These are phyloP conservation scores for Termitomyces sp. DNA, from an alignment of 768 basidiomycete species.

Conservation along the genomic window DNA sequence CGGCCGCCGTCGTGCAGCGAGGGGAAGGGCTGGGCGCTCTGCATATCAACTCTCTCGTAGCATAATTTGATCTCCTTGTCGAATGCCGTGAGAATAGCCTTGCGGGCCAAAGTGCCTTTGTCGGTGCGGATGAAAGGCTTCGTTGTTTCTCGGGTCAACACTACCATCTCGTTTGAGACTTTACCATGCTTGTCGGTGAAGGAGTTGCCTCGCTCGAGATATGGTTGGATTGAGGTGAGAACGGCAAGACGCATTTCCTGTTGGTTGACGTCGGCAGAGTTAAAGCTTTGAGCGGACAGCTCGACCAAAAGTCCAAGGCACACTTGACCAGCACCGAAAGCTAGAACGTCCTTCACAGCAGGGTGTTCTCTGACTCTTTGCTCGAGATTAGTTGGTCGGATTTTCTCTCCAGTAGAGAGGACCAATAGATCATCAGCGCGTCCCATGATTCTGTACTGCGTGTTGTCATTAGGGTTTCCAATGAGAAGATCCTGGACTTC, in stretches of 20 bases:
- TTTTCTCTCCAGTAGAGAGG: slow-evolving; percentile 38
- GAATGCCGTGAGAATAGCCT: slow-evolving; percentile 25
- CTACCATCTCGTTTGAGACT: slow-evolving; percentile 30
- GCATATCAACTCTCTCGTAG: slow-evolving; percentile 23
- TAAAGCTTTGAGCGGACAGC: slow-evolving; percentile 14
- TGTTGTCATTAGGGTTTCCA: slow-evolving; percentile 22
- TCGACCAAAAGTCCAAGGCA: slow-evolving; percentile 33
- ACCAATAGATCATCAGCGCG: slow-evolving; percentile 37
- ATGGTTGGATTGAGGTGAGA: slow-evolving; percentile 20
- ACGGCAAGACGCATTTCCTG: slow-evolving; percentile 14
- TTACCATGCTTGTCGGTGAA: slow-evolving; percentile 32
- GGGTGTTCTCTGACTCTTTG: slow-evolving; percentile 28
- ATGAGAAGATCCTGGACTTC: slow-evolving; percentile 34
- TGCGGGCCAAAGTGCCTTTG: slow-evolving; percentile 32
- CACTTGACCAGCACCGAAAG: slow-evolving; percentile 29
- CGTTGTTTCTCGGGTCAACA: slow-evolving; percentile 25
- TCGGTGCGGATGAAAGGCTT: slow-evolving; percentile 29
- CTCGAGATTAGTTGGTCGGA: slow-evolving; percentile 29
- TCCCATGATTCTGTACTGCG: slow-evolving; percentile 29
- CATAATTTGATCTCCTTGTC: slow-evolving; percentile 26
- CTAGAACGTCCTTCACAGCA: slow-evolving; percentile 28
- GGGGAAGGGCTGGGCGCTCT: slow-evolving; percentile 19
- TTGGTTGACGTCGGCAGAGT: slow-evolving; percentile 11
- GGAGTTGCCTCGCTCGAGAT: slow-evolving; percentile 28
- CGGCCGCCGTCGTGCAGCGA: slow-evolving; percentile 14